Base-by-base conservation (phyloP, 2,329 filamentous ascomycete species). In the Monilinia fructigena region DNA sequence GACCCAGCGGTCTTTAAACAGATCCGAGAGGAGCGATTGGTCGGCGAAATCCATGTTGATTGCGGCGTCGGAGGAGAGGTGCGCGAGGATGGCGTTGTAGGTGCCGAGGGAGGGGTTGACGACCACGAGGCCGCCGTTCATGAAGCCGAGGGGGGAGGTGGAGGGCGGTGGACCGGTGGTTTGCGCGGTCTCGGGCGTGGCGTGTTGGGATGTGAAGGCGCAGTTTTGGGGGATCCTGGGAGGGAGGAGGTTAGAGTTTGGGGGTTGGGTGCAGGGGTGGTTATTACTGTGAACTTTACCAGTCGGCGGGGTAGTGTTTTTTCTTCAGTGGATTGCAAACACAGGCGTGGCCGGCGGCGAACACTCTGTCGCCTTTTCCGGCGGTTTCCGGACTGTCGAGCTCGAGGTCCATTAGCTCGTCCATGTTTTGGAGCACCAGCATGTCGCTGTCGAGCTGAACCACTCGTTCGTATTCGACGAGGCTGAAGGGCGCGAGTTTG, bases 371-470 rank as follows among this genome's bases (percentile, higher is more conserved):
- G 28, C 89, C 75, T 64, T 70, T 74, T 73, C 83, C 86, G 1
- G 73, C 80, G 67, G 81, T 67, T 53, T 79, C 79, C 0, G 85
- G 80, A 26, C 80, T 75, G 77, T 94, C 91, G 55, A 96, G 84
- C 68, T 85, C 80, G 60, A 96, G 73, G n/a, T 91, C 86, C 91
- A 96, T 96, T 71, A 96, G 81, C 80, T 96, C 92, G 76, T 96
- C 93, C 91, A 97, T 96, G 78, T 96, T 96, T 73, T 83, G 83
- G 70, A 89, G 78, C 10, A 92, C 87, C 61, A 96, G 80, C 92
- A 96, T 96, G 79, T 97, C 93, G 74, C 89, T 90, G 79, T 97
- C 93, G 65, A 97, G 83, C 79, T 92, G 90, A 47, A 96, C 90
- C 45, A 96, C 86, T 52, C 92, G 85, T 35, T 88, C 83, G 79